These are phyloP conservation scores for Panaeolus papilionaceus DNA, from an alignment of 768 basidiomycete species.

Conservation along the genomic window DNA sequence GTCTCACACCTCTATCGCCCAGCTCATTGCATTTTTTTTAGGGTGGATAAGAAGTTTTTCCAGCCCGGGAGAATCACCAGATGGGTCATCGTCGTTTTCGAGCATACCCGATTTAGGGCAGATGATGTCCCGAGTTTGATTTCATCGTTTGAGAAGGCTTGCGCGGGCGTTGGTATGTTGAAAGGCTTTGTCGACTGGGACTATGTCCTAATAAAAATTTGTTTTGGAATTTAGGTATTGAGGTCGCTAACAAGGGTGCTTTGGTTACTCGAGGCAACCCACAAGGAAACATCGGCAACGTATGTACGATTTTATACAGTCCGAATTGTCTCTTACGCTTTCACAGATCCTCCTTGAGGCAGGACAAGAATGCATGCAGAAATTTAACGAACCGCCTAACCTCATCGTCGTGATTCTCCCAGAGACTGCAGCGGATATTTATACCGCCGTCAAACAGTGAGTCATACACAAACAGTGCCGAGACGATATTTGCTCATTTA, in stretches of 20 bases:
- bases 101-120: conserved; percentile 57
- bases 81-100: conserved; percentile 74
- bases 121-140: conserved; percentile 55
- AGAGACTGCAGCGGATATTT: conserved; percentile 72
- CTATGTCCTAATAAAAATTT: background rate
- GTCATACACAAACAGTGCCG: conserved; percentile 29
- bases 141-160: conserved; percentile 52
- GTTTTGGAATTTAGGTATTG: background rate
- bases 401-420: conserved; percentile 76
- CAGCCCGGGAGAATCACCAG: conserved; percentile 54
- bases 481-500: background rate
- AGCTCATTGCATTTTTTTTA: conserved; percentile 48
- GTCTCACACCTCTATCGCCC: conserved; percentile 15
- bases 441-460: conserved; percentile 78
- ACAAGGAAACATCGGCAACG: background rate
- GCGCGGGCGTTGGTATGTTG: conserved; percentile 63
- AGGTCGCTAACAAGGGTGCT: background rate
- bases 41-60: conserved; percentile 75
- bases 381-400: conserved; percentile 48
- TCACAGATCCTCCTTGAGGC: conserved; percentile 41
- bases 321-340: background rate
- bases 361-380: conserved; percentile 50
- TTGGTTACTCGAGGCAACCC: conserved; percentile 7
- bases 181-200: conserved; percentile 26
- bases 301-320: background rate